Percentiles rank a stretch among this genome's conserved stretches.
Evolutionary conservation across 1,284 basidiomycete genomes (phyloP).

Genomic region (Sanghuangporus baumii): DNA sequence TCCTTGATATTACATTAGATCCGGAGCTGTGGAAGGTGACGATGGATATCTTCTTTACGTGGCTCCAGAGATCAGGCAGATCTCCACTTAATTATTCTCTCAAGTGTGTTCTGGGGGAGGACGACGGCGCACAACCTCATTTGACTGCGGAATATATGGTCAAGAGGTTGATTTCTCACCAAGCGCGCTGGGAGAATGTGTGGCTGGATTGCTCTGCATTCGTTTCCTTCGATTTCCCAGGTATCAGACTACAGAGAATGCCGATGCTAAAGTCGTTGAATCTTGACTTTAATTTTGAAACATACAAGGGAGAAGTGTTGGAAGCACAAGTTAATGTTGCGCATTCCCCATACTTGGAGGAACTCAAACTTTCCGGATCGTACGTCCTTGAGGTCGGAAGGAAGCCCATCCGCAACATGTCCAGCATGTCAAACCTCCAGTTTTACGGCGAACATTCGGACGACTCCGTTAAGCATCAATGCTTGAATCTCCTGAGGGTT

Average conservation of each 20-base stretch:
- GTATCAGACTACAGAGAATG: background rate
- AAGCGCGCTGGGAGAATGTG: background rate
- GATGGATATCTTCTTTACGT: background rate
- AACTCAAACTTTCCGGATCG: background rate
- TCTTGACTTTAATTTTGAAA: background rate
- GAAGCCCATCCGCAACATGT: background rate
- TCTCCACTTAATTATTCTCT: background rate
- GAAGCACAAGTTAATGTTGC: background rate
- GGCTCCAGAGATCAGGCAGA: background rate
- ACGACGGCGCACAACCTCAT: background rate
- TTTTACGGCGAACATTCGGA: background rate
- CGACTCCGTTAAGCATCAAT: background rate
- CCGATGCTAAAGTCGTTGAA: background rate
- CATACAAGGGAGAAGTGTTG: background rate
- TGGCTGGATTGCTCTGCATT: background rate
- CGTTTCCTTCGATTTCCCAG: background rate
- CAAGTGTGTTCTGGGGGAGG: background rate
- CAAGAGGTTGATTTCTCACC: background rate
- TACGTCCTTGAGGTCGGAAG: background rate
- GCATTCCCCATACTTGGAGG: background rate
- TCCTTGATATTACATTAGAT: background rate
- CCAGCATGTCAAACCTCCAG: background rate
- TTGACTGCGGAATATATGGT: background rate
- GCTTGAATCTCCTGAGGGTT: background rate
- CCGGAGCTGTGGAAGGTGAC: background rate